Evolutionary conservation across 2,329 filamentous ascomycete genomes (phyloP), one percentile per base, ranked within the genome.

Genomic region (Triangularia setosa): DNA sequence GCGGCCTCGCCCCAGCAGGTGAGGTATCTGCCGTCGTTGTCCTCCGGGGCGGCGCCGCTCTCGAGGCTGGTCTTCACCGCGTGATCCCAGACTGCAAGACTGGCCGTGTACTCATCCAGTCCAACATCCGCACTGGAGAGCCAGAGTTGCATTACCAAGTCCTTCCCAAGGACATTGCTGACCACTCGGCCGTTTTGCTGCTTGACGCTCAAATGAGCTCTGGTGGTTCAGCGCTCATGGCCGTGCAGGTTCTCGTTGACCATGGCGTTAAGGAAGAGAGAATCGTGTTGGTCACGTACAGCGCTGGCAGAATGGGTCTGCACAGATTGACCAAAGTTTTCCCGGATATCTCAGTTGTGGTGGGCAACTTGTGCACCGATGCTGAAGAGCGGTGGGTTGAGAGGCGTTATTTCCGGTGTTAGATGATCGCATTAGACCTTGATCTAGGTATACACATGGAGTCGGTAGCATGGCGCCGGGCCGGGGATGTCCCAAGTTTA

Each of bases 121-220:
- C 93, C 2, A 92, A 94, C 74, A 83, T 88, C 64, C 85, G 87
- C 25, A 95, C 90, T 4, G 92, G 92, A 64, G 95, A 98, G 75
- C 95, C 95, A 1, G 94, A 97, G 75, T 80, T 99, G 60, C 94
- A 97, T 76, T 98, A 93, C 74, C 84, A 93, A 65, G 91, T 91
- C 68, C 81, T 99, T 3, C 90, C 92, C 0, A 81, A 85, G 2
- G 85, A 92, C 66, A 90, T 98, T 63, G 79, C 84, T 65, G 77
- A 84, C 52, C 90, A 97, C 73, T 88, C 91, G 69, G 90, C 90
- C 58, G 92, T 99, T 18, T 81, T 99, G 65, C 81, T 99, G 7
- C 81, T 98, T 21, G 95, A 98, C 76, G 89, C 93, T 14, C 95
- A 99, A 75, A 97, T 98, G 90, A 92, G 92, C 25, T 93, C 90